Evolutionary conservation across 805 yeast genomes (phyloP), one percentile per base, ranked within the genome.

Genomic region (Lipomyces mesembrius): DNA sequence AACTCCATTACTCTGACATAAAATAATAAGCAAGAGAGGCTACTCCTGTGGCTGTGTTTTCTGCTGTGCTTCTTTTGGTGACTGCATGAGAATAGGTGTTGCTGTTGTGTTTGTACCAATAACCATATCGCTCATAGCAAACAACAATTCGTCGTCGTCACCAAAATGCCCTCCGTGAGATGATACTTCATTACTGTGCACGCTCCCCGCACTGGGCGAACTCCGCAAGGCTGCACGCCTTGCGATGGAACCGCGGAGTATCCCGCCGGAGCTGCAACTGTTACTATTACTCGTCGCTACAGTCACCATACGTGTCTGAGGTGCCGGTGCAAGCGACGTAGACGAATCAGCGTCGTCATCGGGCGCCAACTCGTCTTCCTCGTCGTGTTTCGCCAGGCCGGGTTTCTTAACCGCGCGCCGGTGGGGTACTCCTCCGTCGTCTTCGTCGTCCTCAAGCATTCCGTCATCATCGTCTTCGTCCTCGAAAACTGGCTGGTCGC

Each of bases 41-140:
- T 43, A 17, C 22, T 17, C 9, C 49, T 43, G 22, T 5, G 49
- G 3, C 49, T n/a, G 49, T 7, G 49, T 7, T 17, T 17, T 8
- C 8, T 17, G 22, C 49, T 43, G 22, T 43, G 49, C 22, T 8
- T 17, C 49, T 22, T 43, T 43, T 8, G 49, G 22, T 8, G 20
- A 17, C 49, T 17, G 49, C 49, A n/a, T 43, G 22, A 17, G 20
- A n/a, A n/a, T 7, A 43, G 49, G 49, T 2, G 25, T 9, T 17
- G 49, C 8, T 12, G 49, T 8, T 11, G 22, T 43, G 49, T n/a
- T 43, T 11, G n/a, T 52, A 7, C 25, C 55, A 14, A 52, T 17
- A 25, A 52, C 55, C 80, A 78, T 78, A 59, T 78, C 80, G 52
- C 80, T 78, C 80, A 78, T 78, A 6, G 79, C 79, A 72, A 78